A percentile compares a stretch with the other conserved stretches of the same genome.
Conservation (phyloP, 805 yeast species). For the Pichia cephalocereana region DNA sequence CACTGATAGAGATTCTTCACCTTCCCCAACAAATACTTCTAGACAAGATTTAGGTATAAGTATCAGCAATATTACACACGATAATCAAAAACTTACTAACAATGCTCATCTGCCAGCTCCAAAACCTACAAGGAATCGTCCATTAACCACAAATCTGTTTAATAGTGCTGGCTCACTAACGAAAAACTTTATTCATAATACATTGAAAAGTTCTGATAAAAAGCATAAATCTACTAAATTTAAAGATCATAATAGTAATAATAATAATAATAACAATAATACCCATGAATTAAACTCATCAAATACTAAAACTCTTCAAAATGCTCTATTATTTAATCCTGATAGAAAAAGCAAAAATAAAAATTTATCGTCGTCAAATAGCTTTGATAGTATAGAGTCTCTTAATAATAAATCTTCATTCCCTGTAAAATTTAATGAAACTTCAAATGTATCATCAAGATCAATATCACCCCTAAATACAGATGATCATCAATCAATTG, state of each 20-base stretch:
- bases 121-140: not conserved
- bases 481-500: not conserved
- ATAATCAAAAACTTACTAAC: no score
- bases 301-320: no score
- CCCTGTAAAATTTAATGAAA: not conserved
- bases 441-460: slow-evolving; percentile 1
- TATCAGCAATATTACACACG: no score
- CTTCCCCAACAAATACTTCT: slow-evolving; percentile 2
- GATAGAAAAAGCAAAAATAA: no score
- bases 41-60: no score
- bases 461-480: slow-evolving; percentile 5
- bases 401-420: not conserved
- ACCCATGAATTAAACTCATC: not conserved
- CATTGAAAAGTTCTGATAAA: not conserved
- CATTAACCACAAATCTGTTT: slow-evolving; percentile 1
- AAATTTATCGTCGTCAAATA: no score
- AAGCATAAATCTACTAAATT: not conserved
- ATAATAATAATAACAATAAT: not conserved
- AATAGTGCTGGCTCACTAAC: not conserved
- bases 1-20: slow-evolving; percentile 1
- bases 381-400: not conserved
- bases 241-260: no score
- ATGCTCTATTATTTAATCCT: no score
- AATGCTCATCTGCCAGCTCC: slow-evolving; percentile 1
- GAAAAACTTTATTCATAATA: not conserved